Evolutionary conservation across 2,329 filamentous ascomycete species (phyloP).

Genomic region (Colletotrichum horii): DNA sequence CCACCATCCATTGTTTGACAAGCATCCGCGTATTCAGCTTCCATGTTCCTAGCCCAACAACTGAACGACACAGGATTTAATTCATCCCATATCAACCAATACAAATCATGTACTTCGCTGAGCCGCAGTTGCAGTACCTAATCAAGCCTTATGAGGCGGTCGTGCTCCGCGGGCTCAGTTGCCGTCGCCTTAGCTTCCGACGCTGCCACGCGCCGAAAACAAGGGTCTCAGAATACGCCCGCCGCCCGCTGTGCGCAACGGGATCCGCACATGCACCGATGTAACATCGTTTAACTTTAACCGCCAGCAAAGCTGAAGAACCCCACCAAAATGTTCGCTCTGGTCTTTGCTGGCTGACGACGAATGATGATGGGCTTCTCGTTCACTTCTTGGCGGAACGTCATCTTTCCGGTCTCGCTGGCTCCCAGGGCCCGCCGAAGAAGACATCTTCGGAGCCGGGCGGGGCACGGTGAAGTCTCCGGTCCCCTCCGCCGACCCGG

Average conservation of each 20-base stretch:
- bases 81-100: not conserved
- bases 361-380: not conserved
- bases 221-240: not conserved
- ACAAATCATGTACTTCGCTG: not conserved
- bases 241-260: not conserved
- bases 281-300: conserved; percentile 9
- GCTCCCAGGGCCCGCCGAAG: not conserved
- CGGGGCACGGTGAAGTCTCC: not conserved
- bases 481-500: not conserved
- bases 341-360: not conserved
- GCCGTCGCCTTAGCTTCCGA: not conserved
- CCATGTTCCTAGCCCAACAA: not conserved
- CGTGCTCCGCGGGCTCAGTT: not conserved
- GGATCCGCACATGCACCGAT: not conserved
- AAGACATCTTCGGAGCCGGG: not conserved
- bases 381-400: not conserved
- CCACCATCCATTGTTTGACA: not conserved
- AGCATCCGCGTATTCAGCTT: not conserved
- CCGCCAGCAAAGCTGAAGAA: not conserved
- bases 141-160: not conserved
- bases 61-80: not conserved
- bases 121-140: not conserved
- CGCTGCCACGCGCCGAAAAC: not conserved
- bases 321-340: not conserved
- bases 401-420: not conserved